Conservation (phyloP, 1,284 basidiomycete species). For the Neolentinus lepideus region DNA sequence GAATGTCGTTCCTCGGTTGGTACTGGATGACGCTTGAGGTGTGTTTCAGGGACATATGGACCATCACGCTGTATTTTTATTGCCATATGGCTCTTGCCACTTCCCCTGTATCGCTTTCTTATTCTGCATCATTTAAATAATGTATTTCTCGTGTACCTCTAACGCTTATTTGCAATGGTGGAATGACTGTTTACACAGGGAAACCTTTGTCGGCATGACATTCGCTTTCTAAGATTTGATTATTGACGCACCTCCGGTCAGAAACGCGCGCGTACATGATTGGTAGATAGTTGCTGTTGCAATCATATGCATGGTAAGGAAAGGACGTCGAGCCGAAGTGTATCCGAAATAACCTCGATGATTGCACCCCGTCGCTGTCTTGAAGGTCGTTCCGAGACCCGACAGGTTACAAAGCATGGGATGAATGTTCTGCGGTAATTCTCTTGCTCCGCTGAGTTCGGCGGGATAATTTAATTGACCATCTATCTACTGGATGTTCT, state of each 20-base stretch:
- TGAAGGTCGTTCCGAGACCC: neutral
- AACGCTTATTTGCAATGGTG: neutral
- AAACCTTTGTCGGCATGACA: neutral
- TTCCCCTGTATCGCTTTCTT: neutral
- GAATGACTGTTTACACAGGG: neutral
- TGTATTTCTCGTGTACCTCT: neutral
- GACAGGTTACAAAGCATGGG: neutral
- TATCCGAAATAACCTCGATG: neutral
- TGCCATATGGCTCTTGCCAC: neutral
- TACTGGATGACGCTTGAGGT: constrained; percentile 71
- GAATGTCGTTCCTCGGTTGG: constrained; percentile 85
- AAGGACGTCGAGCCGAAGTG: constrained; percentile 1
- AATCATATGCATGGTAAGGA: too few species aligned
- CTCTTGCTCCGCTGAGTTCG: neutral
- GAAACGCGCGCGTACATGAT: neutral
- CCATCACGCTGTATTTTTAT: constrained; percentile 5
- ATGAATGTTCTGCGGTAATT: neutral
- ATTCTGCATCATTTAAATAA: neutral
- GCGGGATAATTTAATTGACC: neutral
- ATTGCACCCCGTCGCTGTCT: neutral
- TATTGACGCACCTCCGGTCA: neutral
- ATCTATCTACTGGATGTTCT: neutral
- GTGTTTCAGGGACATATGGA: constrained; percentile 11
- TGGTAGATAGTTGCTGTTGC: too few species aligned
- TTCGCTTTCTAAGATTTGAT: neutral